Evolutionary conservation across 1,284 basidiomycete species (phyloP).

Genomic region (Cystobasidium pallidum): DNA sequence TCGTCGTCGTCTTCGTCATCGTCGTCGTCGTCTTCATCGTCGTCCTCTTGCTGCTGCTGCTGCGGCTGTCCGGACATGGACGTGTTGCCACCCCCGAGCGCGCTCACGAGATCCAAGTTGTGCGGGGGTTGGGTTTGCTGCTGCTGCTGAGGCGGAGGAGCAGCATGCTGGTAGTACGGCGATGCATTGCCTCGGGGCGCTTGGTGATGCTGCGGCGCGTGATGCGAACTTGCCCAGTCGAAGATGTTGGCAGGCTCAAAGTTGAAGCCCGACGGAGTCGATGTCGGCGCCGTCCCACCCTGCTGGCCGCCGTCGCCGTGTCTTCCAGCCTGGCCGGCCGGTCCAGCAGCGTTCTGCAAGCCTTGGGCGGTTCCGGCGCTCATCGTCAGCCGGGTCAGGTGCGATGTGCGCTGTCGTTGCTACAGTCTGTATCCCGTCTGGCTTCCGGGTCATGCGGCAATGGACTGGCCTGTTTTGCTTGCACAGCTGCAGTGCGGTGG

Average conservation of each 20-base stretch:
- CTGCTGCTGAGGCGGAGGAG: not conserved
- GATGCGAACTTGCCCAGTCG: slow-evolving; percentile 37
- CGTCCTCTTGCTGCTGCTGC: slow-evolving; percentile 1
- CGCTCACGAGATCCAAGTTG: slow-evolving; percentile 25
- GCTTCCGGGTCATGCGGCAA: not conserved
- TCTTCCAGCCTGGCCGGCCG: slow-evolving; percentile 2
- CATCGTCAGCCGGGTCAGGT: slow-evolving; percentile 57
- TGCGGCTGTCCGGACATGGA: not conserved
- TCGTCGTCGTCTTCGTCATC: slow-evolving; percentile 33
- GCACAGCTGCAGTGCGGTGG: too few relatives aligned
- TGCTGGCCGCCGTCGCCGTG: not conserved
- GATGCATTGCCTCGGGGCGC: slow-evolving; percentile 4
- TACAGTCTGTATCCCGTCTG: not conserved
- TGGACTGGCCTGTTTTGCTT: not conserved
- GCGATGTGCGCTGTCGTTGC: not conserved
- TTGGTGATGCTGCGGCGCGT: slow-evolving; percentile 17
- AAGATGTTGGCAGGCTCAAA: slow-evolving; percentile 32
- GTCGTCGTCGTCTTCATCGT: slow-evolving; percentile 21
- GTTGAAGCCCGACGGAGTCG: slow-evolving; percentile 22
- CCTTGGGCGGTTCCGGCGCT: not conserved
- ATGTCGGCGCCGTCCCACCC: not conserved
- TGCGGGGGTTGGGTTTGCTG: slow-evolving; percentile 20
- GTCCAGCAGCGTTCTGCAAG: not conserved
- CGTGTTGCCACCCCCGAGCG: slow-evolving; percentile 14
- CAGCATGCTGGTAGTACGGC: slow-evolving; percentile 8